Percentiles rank a stretch among this genome's conserved stretches.
Evolutionary conservation across 2,329 filamentous ascomycete genomes (phyloP).

Genomic region (Diplodia mutila): DNA sequence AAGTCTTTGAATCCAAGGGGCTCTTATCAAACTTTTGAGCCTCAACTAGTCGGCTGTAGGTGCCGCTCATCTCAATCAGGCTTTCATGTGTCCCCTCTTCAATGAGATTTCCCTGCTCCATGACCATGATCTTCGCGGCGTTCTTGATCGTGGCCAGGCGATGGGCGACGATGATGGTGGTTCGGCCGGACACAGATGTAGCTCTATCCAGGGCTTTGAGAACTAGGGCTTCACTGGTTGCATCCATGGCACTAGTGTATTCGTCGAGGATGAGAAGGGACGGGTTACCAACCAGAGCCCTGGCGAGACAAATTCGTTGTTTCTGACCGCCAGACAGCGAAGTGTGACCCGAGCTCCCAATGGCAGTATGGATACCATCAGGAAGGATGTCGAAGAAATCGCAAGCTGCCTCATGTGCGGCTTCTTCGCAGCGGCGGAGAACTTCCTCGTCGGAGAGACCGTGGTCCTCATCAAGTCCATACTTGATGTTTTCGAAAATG

Average conservation of each 20-base stretch:
- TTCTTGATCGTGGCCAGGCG: conserved; percentile 43
- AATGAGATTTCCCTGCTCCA: conserved; percentile 39
- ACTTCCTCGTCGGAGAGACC: conserved; percentile 53
- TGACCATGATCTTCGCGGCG: conserved; percentile 43
- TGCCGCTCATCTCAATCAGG: conserved; percentile 35
- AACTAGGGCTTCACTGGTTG: conserved; percentile 39
- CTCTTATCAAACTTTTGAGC: conserved; percentile 43
- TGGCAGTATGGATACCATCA: conserved; percentile 39
- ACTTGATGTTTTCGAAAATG: conserved; percentile 43
- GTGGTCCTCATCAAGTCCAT: conserved; percentile 49
- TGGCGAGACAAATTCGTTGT: conserved; percentile 43
- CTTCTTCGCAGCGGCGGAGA: conserved; percentile 58
- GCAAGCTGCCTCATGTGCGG: conserved; percentile 67
- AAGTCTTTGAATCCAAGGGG: conserved; percentile 24
- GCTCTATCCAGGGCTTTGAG: conserved; percentile 40
- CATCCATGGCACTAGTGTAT: conserved; percentile 42
- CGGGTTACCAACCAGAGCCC: conserved; percentile 40
- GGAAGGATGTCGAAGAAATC: conserved; percentile 50
- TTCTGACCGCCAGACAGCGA: conserved; percentile 45
- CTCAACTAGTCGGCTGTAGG: conserved; percentile 39
- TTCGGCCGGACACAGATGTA: conserved; percentile 36
- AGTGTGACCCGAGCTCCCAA: conserved; percentile 51
- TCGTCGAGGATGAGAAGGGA: conserved; percentile 42
- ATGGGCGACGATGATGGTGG: conserved; percentile 44
- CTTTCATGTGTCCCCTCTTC: conserved; percentile 40